phyloP scores from a whole-genome alignment of 192 early-diverging fungal species.

The Rhizophlyctis rosea region DNA sequence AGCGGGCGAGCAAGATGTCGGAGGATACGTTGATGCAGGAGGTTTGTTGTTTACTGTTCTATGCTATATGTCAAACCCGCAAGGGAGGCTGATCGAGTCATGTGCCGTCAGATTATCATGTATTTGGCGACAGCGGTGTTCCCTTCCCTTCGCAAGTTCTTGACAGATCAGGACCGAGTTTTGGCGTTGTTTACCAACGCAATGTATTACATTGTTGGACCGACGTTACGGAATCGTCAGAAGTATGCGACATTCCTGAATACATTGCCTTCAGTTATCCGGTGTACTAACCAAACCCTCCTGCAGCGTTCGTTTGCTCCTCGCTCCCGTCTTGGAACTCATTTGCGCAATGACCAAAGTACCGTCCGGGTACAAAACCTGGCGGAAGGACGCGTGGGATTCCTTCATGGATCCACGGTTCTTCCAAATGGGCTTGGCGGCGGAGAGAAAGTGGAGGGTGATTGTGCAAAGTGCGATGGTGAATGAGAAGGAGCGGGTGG shows the following conservation, averaged over 20 bases:
- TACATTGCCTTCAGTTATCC: slow-evolving; percentile 1
- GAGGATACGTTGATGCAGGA: slow-evolving; percentile 71
- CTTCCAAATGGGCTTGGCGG: slow-evolving; percentile 58
- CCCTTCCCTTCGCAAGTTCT: slow-evolving; percentile 62
- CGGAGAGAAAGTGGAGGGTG: slow-evolving; percentile 59
- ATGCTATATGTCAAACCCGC: not conserved
- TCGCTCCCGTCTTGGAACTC: slow-evolving; percentile 50
- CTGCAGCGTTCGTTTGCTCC: slow-evolving; percentile 2
- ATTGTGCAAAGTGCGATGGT: slow-evolving; percentile 69
- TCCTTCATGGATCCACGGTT: slow-evolving; percentile 70
- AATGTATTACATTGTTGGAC: slow-evolving; percentile 79
- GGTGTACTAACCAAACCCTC: not conserved
- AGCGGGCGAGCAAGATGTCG: slow-evolving; percentile 48
- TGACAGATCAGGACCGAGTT: slow-evolving; percentile 74
- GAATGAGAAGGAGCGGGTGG: slow-evolving; percentile 73
- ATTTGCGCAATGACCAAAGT: slow-evolving; percentile 61
- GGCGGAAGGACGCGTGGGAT: slow-evolving; percentile 76
- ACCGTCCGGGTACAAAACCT: slow-evolving; percentile 59
- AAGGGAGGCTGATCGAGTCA: not conserved
- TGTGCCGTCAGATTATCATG: slow-evolving; percentile 28
- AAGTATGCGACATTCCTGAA: not conserved
- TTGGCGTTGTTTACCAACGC: slow-evolving; percentile 62
- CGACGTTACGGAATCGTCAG: slow-evolving; percentile 56
- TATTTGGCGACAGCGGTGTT: slow-evolving; percentile 56
- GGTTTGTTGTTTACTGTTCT: slow-evolving; percentile 12